phyloP scores from a whole-genome alignment of 176 grass and related monocot genomes.

The Avena sativa region DNA sequence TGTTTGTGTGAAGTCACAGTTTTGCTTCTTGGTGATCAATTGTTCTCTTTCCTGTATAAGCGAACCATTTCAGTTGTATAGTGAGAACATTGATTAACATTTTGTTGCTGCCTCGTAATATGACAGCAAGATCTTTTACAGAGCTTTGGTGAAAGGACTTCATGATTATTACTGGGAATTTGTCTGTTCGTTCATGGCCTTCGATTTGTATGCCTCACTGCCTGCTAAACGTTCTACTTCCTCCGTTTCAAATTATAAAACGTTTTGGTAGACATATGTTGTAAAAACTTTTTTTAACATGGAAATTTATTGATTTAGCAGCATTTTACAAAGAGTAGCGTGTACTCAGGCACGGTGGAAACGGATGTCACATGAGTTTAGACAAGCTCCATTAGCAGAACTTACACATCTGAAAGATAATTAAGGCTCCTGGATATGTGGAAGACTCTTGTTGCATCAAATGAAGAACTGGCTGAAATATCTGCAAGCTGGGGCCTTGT shows the following conservation, averaged over 20 bases:
- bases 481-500: too few relatives aligned
- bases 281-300: background rate
- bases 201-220: slow-evolving; percentile 15
- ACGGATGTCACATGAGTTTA: too few relatives aligned
- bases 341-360: too few relatives aligned
- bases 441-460: too few relatives aligned
- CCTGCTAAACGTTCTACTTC: background rate
- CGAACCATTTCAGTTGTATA: background rate
- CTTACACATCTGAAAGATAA: too few relatives aligned
- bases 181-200: background rate
- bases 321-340: too few relatives aligned
- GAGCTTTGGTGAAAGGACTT: background rate
- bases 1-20: slow-evolving; percentile 25
- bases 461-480: too few relatives aligned
- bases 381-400: too few relatives aligned
- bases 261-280: background rate
- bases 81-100: background rate
- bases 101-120: background rate
- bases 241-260: too few relatives aligned
- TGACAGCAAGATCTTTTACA: background rate
- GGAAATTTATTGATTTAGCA: too few relatives aligned
- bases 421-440: too few relatives aligned
- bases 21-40: background rate
- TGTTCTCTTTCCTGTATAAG: background rate
- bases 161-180: background rate